Conservation (phyloP, 495 filamentous ascomycete genomes). For the Talaromyces nanjingensis region DNA sequence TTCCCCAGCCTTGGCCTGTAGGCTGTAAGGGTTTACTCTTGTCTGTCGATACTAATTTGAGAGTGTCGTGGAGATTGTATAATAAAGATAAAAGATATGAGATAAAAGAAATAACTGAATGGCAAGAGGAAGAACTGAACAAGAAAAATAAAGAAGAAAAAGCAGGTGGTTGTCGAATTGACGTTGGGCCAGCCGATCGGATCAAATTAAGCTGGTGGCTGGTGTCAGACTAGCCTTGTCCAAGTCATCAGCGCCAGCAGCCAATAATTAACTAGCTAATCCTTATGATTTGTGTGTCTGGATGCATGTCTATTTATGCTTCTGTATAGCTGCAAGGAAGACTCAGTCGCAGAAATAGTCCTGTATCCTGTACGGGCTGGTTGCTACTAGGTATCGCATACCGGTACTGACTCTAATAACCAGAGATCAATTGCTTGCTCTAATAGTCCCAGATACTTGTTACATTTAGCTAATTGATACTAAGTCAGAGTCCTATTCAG, state of each 20-base stretch:
- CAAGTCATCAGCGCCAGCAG: neutral
- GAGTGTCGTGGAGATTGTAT: neutral
- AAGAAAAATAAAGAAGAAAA: slow-evolving; percentile 12
- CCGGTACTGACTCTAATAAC: no score
- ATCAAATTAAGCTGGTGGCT: slow-evolving; percentile 7
- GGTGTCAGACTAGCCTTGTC: neutral
- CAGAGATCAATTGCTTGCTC: no score
- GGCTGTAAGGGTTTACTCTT: neutral
- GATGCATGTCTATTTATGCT: neutral
- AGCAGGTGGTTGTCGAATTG: slow-evolving; percentile 18
- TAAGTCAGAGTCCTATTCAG: neutral
- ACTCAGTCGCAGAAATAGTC: no score
- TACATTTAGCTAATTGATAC: no score
- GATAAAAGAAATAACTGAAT: neutral
- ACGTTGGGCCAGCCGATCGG: slow-evolving; percentile 9
- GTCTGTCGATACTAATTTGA: neutral
- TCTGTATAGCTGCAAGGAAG: neutral
- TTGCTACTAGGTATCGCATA: no score
- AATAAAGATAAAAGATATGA: no score
- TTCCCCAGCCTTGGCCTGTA: neutral
- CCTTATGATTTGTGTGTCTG: neutral
- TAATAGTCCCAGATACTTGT: no score
- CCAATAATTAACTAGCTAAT: neutral
- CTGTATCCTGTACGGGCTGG: no score
- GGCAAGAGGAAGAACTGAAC: neutral